phyloP scores from a whole-genome alignment of 495 filamentous ascomycete genomes.

The Aspergillus ostianus region DNA sequence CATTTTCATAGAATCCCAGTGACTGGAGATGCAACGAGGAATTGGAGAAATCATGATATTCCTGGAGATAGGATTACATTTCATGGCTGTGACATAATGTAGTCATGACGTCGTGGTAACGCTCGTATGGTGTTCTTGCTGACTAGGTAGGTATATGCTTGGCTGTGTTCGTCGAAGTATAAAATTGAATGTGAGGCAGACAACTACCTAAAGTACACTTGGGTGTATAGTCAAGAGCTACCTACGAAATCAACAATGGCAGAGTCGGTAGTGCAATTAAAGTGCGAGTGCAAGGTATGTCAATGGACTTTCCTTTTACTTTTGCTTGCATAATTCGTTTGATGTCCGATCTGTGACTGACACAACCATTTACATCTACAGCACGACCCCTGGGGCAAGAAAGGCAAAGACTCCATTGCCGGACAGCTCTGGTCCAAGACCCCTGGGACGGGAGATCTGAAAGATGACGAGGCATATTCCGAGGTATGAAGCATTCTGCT shows the following conservation, averaged over 20 bases:
- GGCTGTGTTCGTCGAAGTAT: too few species aligned
- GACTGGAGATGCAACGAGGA: background rate
- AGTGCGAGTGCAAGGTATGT: conserved; percentile 42
- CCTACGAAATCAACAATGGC: conserved; percentile 21
- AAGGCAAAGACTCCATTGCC: conserved; percentile 42
- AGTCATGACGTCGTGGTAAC: background rate
- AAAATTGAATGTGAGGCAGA: too few species aligned
- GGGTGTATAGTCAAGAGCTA: too few species aligned
- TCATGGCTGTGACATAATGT: background rate
- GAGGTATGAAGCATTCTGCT: conserved; percentile 28
- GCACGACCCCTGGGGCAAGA: conserved; percentile 52
- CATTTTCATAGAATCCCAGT: background rate
- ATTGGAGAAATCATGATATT: background rate
- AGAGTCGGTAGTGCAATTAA: conserved; percentile 41
- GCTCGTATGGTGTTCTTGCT: background rate
- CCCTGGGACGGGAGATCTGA: conserved; percentile 34
- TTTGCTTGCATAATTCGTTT: background rate
- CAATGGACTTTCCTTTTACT: background rate
- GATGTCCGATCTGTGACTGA: too few species aligned
- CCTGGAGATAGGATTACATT: background rate
- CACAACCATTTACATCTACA: conserved; percentile 9
- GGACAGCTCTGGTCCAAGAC: conserved; percentile 45
- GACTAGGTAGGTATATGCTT: too few species aligned
- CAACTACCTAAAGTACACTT: too few species aligned
- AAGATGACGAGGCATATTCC: conserved; percentile 45